Conservation (phyloP, 2,329 filamentous ascomycete genomes). For the Fusarium liriodendri region DNA sequence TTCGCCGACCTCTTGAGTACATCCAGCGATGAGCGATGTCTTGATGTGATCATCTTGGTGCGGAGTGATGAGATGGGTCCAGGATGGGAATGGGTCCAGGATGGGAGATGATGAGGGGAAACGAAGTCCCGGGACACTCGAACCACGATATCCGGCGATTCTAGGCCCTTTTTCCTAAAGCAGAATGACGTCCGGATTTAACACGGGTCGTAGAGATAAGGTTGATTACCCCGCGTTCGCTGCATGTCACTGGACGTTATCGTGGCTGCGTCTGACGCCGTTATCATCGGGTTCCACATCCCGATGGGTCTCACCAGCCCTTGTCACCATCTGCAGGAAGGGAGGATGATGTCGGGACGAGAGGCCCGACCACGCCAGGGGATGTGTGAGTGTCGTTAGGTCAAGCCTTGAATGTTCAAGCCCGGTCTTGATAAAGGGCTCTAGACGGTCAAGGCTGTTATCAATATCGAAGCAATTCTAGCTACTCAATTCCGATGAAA, state of each 20-base stretch:
- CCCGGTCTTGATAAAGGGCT: background rate
- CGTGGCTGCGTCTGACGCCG: background rate
- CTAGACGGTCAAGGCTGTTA: background rate
- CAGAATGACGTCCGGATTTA: background rate
- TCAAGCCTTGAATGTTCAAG: background rate
- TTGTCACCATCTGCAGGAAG: background rate
- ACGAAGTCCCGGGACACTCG: background rate
- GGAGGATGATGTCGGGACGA: background rate
- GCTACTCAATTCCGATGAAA: background rate
- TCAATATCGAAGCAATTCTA: background rate
- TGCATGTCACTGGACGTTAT: background rate
- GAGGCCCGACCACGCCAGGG: background rate
- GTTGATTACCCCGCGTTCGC: background rate
- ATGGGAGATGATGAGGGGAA: background rate
- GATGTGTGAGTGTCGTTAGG: background rate
- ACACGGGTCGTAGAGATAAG: background rate
- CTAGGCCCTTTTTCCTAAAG: background rate
- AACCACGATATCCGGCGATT: background rate
- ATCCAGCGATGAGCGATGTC: background rate
- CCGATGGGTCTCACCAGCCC: background rate
- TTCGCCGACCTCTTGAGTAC: background rate
- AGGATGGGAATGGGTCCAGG: background rate
- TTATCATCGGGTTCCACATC: background rate
- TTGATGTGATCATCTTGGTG: background rate
- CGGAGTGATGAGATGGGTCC: background rate